A percentile compares a stretch with the other conserved stretches of the same genome.
phyloP scores from a whole-genome alignment of 768 basidiomycete species.

The Pleurotus tuoliensis region DNA sequence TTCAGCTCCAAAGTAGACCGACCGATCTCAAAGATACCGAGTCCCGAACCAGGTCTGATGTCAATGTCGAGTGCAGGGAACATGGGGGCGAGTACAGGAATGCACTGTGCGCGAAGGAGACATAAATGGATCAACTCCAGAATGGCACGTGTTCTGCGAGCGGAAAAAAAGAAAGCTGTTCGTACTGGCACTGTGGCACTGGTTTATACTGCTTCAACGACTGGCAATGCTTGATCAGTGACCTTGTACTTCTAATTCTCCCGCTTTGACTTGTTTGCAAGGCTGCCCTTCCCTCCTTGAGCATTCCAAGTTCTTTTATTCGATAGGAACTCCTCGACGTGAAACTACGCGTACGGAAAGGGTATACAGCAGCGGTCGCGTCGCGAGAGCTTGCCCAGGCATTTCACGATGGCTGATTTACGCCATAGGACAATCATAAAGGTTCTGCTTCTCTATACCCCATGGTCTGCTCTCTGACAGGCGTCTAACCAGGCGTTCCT shows the following conservation, averaged over 20 bases:
- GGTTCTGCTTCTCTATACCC: constrained; percentile 19
- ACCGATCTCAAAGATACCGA: constrained; percentile 81
- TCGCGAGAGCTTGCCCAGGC: background rate
- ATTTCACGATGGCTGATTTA: constrained; percentile 35
- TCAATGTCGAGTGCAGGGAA: constrained; percentile 72
- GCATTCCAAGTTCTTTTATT: too few relatives aligned
- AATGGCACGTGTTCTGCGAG: too few relatives aligned
- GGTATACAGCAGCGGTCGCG: too few relatives aligned
- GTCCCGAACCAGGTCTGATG: constrained; percentile 67
- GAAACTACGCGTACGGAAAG: too few relatives aligned
- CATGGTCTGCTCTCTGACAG: background rate
- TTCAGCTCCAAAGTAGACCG: constrained; percentile 5
- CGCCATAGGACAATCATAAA: constrained; percentile 48
- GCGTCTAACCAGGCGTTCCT: constrained; percentile 60
- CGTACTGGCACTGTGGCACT: too few relatives aligned
- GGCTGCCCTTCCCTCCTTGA: too few relatives aligned
- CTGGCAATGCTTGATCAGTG: background rate
- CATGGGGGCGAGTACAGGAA: constrained; percentile 31
- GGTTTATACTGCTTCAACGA: too few relatives aligned
- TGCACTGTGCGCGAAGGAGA: background rate
- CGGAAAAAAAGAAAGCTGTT: too few relatives aligned
- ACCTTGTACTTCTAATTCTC: background rate
- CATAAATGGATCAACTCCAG: background rate
- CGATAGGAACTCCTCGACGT: too few relatives aligned
- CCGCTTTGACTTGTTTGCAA: too few relatives aligned